phyloP scores from a whole-genome alignment of 2,329 filamentous ascomycete species.

The Lasiodiplodia citricola region DNA sequence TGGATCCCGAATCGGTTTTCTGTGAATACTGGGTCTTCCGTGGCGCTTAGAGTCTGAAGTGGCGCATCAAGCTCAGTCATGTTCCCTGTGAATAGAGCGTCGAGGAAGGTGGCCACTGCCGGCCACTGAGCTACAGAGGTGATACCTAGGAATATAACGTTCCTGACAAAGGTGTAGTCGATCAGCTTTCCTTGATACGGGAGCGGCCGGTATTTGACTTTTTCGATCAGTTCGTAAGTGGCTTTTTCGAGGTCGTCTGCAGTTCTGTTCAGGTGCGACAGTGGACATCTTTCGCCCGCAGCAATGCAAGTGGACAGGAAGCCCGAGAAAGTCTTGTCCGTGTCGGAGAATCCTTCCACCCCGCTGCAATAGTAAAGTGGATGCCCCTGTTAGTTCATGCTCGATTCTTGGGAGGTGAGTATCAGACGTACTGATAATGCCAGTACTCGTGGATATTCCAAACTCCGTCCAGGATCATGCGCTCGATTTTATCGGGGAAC shows the following conservation, averaged over 20 bases:
- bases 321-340: constrained; percentile 1
- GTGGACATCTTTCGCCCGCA: background rate
- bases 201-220: constrained; percentile 5
- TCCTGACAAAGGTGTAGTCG: constrained; percentile 5
- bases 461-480: constrained; percentile 52
- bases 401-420: background rate
- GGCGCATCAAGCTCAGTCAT: background rate
- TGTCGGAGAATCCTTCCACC: background rate
- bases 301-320: constrained; percentile 1
- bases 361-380: background rate
- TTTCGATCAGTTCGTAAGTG: constrained; percentile 1
- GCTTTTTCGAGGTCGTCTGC: background rate
- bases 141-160: background rate
- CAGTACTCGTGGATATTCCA: constrained; percentile 55
- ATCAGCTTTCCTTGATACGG: background rate
- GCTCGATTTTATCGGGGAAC: constrained; percentile 49
- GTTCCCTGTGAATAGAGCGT: background rate
- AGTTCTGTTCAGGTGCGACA: background rate
- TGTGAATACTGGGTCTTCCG: background rate
- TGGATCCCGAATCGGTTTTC: constrained; percentile 7
- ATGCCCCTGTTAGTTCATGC: background rate
- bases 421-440: constrained; percentile 31
- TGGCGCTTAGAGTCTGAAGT: background rate
- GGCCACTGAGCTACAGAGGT: background rate
- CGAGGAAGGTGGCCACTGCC: background rate